Percentiles rank a stretch among this genome's conserved stretches.
Evolutionary conservation across 2,329 filamentous ascomycete genomes (phyloP).

Genomic region (Talaromyces sp.): DNA sequence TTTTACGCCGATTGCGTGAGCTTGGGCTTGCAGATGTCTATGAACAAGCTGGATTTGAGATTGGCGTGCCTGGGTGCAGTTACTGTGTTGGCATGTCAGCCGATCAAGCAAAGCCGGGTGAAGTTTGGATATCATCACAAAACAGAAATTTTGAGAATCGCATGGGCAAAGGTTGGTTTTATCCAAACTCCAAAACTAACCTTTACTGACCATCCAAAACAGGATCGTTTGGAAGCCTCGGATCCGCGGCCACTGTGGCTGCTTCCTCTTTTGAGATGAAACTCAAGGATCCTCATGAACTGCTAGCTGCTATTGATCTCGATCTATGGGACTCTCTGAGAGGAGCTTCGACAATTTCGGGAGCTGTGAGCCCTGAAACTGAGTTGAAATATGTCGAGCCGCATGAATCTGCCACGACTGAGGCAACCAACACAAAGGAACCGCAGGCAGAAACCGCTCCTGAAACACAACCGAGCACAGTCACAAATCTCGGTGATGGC

Average conservation of each 20-base stretch:
- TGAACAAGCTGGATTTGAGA: conserved; percentile 37
- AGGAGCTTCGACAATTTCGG: neutral
- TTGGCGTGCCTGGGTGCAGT: conserved; percentile 41
- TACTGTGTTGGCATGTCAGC: conserved; percentile 43
- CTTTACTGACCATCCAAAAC: neutral
- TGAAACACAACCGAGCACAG: neutral
- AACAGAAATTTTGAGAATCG: conserved; percentile 46
- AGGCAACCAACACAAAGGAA: neutral
- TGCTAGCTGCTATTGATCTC: conserved; percentile 24
- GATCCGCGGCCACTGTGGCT: conserved; percentile 44
- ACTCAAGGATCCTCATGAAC: conserved; percentile 32
- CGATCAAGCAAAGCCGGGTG: conserved; percentile 37
- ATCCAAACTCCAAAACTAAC: neutral
- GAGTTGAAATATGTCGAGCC: conserved; percentile 10
- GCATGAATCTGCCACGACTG: neutral
- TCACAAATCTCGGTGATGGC: no score
- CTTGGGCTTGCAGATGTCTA: conserved; percentile 35
- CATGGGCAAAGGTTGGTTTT: conserved; percentile 35
- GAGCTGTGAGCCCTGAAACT: neutral
- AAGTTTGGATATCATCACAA: conserved; percentile 43
- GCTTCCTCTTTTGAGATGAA: conserved; percentile 44
- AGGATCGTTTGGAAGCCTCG: conserved; percentile 42
- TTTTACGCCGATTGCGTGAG: conserved; percentile 31
- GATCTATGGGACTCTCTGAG: conserved; percentile 15
- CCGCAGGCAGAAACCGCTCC: neutral